phyloP scores from a whole-genome alignment of 768 basidiomycete species.

The Boletus coccyginus region DNA sequence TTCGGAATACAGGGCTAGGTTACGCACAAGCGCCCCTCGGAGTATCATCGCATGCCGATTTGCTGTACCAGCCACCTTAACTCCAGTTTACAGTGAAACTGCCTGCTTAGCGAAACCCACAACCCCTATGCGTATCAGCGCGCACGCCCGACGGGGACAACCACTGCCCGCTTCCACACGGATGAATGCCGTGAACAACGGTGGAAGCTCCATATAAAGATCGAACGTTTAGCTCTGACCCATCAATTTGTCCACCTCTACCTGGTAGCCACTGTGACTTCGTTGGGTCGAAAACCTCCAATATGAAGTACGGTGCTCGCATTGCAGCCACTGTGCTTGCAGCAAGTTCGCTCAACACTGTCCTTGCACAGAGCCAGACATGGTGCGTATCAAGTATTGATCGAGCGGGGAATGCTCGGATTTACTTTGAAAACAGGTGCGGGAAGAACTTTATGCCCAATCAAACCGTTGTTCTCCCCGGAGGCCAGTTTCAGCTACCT shows the following conservation, averaged over 20 bases:
- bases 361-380: constrained; percentile 20
- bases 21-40: too few relatives aligned
- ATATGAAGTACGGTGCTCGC: constrained; percentile 17
- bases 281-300: not conserved
- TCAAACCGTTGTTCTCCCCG: constrained; percentile 42
- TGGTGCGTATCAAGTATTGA: constrained; percentile 15
- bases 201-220: constrained; percentile 5
- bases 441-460: constrained; percentile 47
- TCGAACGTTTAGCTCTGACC: too few relatives aligned
- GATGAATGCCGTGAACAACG: not conserved
- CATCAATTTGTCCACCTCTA: not conserved
- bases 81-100: not conserved
- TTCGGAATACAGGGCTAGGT: too few relatives aligned
- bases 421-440: constrained; percentile 35
- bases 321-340: constrained; percentile 10
- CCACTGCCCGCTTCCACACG: not conserved
- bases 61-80: too few relatives aligned
- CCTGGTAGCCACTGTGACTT: not conserved
- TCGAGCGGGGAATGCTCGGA: not conserved
- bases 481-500: constrained; percentile 43
- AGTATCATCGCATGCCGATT: too few relatives aligned
- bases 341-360: constrained; percentile 1
- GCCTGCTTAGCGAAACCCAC: not conserved
- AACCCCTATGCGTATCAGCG: not conserved
- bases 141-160: not conserved